Evolutionary conservation across 495 filamentous ascomycete species (phyloP), one percentile per base, ranked within the genome.

Genomic region (Penicillium angulare): DNA sequence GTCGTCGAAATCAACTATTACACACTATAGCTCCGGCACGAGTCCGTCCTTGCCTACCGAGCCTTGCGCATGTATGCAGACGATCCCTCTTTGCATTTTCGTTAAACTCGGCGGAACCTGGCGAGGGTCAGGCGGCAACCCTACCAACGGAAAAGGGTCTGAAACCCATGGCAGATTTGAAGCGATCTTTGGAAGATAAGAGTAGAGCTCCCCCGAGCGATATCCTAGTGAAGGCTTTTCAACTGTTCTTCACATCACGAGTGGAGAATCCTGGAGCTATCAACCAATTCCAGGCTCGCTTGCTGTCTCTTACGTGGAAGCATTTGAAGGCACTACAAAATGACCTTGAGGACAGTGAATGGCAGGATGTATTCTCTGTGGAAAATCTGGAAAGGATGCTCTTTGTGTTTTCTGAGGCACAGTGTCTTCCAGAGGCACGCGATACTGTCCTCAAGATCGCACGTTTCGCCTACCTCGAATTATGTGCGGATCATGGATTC

Each of bases 221-320:
- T 21, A 77, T 84, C n/a, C 63, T 95, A 0, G 66, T 80, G 0
- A 67, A 74, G 18, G 88, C 86, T 18, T 87, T 87, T 56, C 73
- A 68, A 43, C 68, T 74, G 5, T 88, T 95, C 52, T 80, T 93
- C 43, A 66, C 68, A 6, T 68, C 74, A 38, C 84, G 86, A 53
- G 59, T 70, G 12, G 64, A 68, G 39, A 61, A 64, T 15, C 60
- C 71, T 1, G 71, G 74, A 17, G 53, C 76, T 1, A 65, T 92
- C 20, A 88, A 84, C 50, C 76, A 80, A 17, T 81, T 83, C 24
- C 86, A 95, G 60, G 86, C 84, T 8, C 61, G 70, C 15, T 69
- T 84, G 45, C 73, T 82, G 29, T 53, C 76, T 13, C 63, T 67
- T 2, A 81, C 88, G 15, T 80, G 88, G 49, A 68, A 74, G 23